Evolutionary conservation across 306 rosid species (phyloP), one percentile per base, ranked within the genome.

Genomic region (Psophocarpus tetragonolobus): DNA sequence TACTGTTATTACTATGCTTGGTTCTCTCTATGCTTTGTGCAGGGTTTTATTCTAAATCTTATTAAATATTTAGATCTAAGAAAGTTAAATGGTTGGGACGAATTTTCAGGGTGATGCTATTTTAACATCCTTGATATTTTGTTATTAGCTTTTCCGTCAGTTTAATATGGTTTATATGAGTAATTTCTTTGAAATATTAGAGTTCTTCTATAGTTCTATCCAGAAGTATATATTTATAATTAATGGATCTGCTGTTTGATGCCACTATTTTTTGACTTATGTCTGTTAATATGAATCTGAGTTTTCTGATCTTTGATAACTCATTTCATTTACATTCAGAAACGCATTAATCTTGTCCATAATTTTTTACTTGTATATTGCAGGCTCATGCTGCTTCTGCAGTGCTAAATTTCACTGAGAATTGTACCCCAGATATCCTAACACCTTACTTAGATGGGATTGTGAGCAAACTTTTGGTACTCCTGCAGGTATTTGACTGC

Each of bases 301-400:
- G 74, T 36, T 68, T 35, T 85, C 68, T 58, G 24, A 56, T 65
- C n/a, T 57, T 50, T 36, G 74, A 63, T 29, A 74, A 27, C 17
- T 61, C 36, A 36, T 82, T 68, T 53, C 58, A 71, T 82, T 73
- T 30, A 23, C 21, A 21, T 85, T 69, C 2, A 41, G 45, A 18
- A 45, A 23, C 70, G 41, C 8, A 50, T 32, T 44, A 44, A 47
- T 54, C 51, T 33, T 44, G 48, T 64, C 77, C 54, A 27, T 53
- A 32, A 29, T 38, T 78, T 79, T 45, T 44, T 39, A 10, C 33
- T 45, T 81, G 51, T 60, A 39, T 50, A 36, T 77, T 75, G 38
- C 90, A 88, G 96, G 96, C 96, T 45, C 96, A 88, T 80, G 96
- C 96, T 53, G 96, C 96, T 68, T 90, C 96, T 63, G 96, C 96